These are phyloP conservation scores for Pseudonitzschia pungens DNA, from an alignment of 108 stramenopile species.

Conservation along the genomic window DNA sequence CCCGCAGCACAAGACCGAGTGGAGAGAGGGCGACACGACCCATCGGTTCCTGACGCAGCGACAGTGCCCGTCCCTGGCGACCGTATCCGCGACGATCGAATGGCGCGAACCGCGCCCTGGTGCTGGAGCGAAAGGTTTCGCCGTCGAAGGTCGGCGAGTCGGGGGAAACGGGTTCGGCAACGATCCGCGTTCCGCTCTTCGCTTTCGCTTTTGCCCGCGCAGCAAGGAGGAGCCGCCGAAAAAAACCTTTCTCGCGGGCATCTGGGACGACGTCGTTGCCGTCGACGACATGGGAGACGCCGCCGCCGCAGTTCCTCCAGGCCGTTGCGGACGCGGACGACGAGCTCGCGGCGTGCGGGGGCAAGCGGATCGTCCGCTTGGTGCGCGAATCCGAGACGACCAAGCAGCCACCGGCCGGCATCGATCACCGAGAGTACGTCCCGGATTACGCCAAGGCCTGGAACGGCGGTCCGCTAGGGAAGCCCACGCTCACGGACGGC, in stretches of 20 bases:
- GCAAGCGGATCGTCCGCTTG: slow-evolving; percentile 53
- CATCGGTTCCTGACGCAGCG: slow-evolving; percentile 81
- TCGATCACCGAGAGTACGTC: slow-evolving; percentile 30
- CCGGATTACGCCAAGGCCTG: slow-evolving; percentile 51
- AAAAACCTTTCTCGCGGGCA: slow-evolving; percentile 42
- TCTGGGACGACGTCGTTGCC: slow-evolving; percentile 66
- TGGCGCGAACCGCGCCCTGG: background rate
- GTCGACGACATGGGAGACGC: slow-evolving; percentile 79
- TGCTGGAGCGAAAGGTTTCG: background rate
- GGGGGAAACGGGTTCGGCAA: background rate
- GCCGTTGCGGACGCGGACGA: slow-evolving; percentile 46
- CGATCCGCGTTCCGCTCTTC: background rate
- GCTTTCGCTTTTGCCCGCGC: no score
- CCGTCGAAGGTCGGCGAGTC: background rate
- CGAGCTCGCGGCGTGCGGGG: background rate
- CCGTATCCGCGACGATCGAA: slow-evolving; percentile 39
- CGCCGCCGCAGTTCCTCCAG: slow-evolving; percentile 67
- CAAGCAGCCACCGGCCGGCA: background rate
- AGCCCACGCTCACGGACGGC: slow-evolving; percentile 70
- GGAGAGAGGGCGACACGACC: slow-evolving; percentile 41
- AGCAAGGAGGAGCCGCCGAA: background rate
- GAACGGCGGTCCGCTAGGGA: slow-evolving; percentile 11
- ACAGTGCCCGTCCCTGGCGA: slow-evolving; percentile 69
- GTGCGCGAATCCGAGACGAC: slow-evolving; percentile 37
- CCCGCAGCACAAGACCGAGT: slow-evolving; percentile 40